These are phyloP conservation scores for Trifolium subterraneum DNA, from an alignment of 306 rosid species.

Conservation along the genomic window DNA sequence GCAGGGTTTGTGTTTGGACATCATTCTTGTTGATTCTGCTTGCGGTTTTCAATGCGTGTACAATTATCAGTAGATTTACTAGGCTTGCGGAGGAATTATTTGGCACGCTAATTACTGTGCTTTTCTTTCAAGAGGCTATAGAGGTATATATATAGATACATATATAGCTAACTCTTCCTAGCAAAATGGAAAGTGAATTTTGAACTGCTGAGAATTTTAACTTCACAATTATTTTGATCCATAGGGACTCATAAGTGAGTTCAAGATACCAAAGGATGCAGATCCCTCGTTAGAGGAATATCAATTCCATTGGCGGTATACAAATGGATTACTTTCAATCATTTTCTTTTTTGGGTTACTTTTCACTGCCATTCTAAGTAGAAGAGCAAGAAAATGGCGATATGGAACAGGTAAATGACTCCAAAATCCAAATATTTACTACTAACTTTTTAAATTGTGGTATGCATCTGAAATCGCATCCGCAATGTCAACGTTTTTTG, in stretches of 20 bases:
- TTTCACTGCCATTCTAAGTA: conserved; percentile 65
- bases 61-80: conserved; percentile 71
- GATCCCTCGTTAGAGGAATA: conserved; percentile 51
- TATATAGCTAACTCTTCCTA: conserved; percentile 32
- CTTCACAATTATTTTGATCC: conserved; percentile 39
- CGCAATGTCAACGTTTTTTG: not conserved
- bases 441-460: not conserved
- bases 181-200: conserved; percentile 30
- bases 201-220: not conserved
- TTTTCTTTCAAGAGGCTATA: conserved; percentile 87
- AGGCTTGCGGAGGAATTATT: conserved; percentile 86
- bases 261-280: conserved; percentile 53
- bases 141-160: conserved; percentile 51
- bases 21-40: conserved; percentile 68
- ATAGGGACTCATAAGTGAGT: conserved; percentile 82
- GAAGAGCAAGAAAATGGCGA: conserved; percentile 87
- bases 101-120: conserved; percentile 85
- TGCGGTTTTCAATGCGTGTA: conserved; percentile 79
- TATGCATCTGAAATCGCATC: not conserved
- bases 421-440: conserved; percentile 18
- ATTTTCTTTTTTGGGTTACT: conserved; percentile 74
- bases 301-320: conserved; percentile 71
- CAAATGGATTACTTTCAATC: conserved; percentile 75
- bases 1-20: conserved; percentile 95
- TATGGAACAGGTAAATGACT: conserved; percentile 78